phyloP scores from a whole-genome alignment of 1,284 basidiomycete species.

The Sphagnurus paluster region DNA sequence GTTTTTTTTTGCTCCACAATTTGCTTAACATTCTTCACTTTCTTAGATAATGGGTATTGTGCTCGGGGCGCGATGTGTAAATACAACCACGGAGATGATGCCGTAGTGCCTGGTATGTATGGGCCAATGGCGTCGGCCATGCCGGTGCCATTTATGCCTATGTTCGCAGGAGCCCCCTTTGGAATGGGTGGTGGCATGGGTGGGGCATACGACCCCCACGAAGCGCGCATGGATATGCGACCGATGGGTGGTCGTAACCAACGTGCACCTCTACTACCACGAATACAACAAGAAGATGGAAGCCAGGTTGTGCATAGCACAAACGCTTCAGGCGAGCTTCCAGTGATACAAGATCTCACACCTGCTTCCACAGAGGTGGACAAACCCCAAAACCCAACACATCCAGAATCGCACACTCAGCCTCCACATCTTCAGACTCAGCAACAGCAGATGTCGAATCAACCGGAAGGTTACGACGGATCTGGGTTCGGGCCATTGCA shows the following conservation, averaged over 20 bases:
- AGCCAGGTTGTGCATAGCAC: constrained; percentile 34
- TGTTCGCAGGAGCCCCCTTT: constrained; percentile 50
- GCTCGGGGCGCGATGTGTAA: constrained; percentile 89
- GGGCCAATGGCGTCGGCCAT: constrained; percentile 46
- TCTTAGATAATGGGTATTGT: constrained; percentile 90
- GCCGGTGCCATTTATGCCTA: constrained; percentile 62
- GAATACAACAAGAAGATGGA: constrained; percentile 49
- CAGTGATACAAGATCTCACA: constrained; percentile 79
- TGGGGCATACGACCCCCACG: constrained; percentile 72
- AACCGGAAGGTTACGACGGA: constrained; percentile 7
- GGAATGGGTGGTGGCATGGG: constrained; percentile 40
- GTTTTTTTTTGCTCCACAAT: constrained; percentile 1
- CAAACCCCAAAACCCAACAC: constrained; percentile 26
- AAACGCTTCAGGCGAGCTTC: constrained; percentile 61
- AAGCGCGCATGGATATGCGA: constrained; percentile 77
- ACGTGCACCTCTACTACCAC: constrained; percentile 58
- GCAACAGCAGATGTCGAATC: constrained; percentile 12
- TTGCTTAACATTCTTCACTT: constrained; percentile 3
- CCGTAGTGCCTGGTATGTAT: constrained; percentile 68
- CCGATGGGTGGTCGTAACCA: constrained; percentile 39
- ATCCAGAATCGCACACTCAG: constrained; percentile 14
- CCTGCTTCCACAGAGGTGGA: constrained; percentile 41
- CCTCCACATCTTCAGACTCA: constrained; percentile 20
- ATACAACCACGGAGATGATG: constrained; percentile 87
- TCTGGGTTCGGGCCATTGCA: constrained; percentile 11